These are phyloP conservation scores for Aspergillus baeticus DNA, from an alignment of 495 filamentous ascomycete genomes.

Conservation along the genomic window DNA sequence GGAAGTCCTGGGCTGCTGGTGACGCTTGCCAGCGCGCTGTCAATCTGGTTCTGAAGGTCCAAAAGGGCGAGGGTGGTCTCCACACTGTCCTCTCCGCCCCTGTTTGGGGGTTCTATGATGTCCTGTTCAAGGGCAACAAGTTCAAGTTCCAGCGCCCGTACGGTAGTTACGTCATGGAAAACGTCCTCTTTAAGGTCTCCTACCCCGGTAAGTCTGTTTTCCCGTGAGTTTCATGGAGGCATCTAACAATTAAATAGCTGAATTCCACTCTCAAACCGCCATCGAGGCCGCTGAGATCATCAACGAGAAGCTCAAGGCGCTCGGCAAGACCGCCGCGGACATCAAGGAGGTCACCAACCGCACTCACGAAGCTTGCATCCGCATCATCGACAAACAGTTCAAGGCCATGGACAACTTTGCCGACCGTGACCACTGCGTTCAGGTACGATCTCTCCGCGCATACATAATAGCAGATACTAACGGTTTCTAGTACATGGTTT, in stretches of 20 bases:
- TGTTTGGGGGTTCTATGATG: slow-evolving; percentile 98
- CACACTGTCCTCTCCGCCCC: slow-evolving; percentile 91
- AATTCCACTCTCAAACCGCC: slow-evolving; percentile 99
- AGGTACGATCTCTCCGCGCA: slow-evolving; percentile 40
- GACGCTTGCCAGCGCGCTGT: slow-evolving; percentile 97
- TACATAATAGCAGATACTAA: slow-evolving; percentile 1
- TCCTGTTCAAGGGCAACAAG: slow-evolving; percentile 90
- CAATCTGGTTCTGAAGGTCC: slow-evolving; percentile 90
- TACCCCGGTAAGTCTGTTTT: slow-evolving; percentile 70
- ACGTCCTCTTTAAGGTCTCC: slow-evolving; percentile 98
- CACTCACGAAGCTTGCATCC: slow-evolving; percentile 96
- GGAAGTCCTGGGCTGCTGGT: slow-evolving; percentile 98
- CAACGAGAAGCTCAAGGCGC: slow-evolving; percentile 71
- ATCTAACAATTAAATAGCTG: slow-evolving; percentile 52
- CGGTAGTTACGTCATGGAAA: slow-evolving; percentile 99
- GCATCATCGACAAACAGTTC: slow-evolving; percentile 99
- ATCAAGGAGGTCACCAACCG: slow-evolving; percentile 92
- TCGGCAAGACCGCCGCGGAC: slow-evolving; percentile 91
- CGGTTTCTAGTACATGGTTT: slow-evolving; percentile 76
- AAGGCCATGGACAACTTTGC: slow-evolving; percentile 99
- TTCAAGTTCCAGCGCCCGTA: slow-evolving; percentile 96
- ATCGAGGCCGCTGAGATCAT: slow-evolving; percentile 91
- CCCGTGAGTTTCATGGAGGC: background rate
- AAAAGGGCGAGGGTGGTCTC: slow-evolving; percentile 85
- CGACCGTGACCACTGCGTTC: slow-evolving; percentile 98